Base-by-base conservation (phyloP, 495 filamentous ascomycete genomes). In the Xylaria longipes region DNA sequence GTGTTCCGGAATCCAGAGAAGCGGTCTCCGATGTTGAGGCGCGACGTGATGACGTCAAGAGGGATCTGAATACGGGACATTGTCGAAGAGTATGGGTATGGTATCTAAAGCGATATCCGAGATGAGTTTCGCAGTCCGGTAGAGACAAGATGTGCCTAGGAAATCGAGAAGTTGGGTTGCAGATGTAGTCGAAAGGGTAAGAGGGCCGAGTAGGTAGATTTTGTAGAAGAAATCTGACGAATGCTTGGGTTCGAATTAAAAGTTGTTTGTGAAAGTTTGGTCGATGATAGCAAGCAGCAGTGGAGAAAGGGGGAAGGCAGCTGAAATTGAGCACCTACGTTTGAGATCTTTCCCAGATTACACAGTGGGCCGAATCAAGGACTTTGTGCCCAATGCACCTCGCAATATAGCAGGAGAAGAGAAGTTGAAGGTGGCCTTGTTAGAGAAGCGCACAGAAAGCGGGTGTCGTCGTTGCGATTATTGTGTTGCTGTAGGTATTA, bases 41-140 rank as follows among this genome's bases (percentile, higher is more conserved):
- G 91, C 78, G 95, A 97, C 78, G 96, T 97, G 80, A 99, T 84
- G 73, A 91, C 88, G 78, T 97, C 94, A 72, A 98, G 85, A 41
- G 96, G 96, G 74, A 99, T 94, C 84, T 91, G 91, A 74, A 98
- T 92, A 72, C 93, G 88, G 58, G 93, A 88, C 97, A 98, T 98
- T 73, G 71, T 83, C 78, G 71, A 58, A 41, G 73, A 31, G 61
- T 31, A 22, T 48, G 29, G 45, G 45, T 37, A 39, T 39, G 33
- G 33, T 60, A 60, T 5, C 22, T 35, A 27, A 58, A 31, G 54
- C 27, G 41, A 45, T 39, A 27, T 60, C 58, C 43, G 35, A 35
- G 25, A 20, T 22, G 29, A 54, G 31, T 22, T 20, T 63, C 41
- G 45, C 15, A 56, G 25, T 43, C 37, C 3, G 35, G 22, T 29